Base-by-base conservation (phyloP, 345 rosid species). In the Gossypium ekmanianum region DNA sequence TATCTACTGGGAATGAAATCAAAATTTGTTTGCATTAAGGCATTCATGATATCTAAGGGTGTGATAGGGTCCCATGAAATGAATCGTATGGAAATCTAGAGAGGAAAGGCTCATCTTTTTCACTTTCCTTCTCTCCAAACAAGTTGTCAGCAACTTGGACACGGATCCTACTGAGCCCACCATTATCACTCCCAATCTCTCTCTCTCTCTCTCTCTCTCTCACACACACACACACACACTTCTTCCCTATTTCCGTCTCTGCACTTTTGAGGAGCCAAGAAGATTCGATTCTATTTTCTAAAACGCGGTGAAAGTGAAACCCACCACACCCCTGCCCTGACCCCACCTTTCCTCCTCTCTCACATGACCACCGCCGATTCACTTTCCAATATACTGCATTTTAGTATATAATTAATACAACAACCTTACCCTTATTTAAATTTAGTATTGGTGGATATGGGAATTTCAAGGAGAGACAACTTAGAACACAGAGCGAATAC, bases 261-360 rank as follows among this genome's bases (percentile, higher is more conserved):
- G 56, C 75, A 80, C 71, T n/a, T 75, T 79, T 76, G 77, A 75
- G 73, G 68, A 75, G 79, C 81, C 81, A 79, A 76, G 89, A 88
- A 85, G 89, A 87, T 87, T 88, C 88, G 85, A 85, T 88, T 85
- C 89, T 47, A 81, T 78, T 83, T 80, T 85, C 81, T 85, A 61
- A 77, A 81, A 76, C 77, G 56, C 79, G 48, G 83, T 78, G 82
- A 79, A 79, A 78, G 77, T 76, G 86, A 85, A 78, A 84, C 89
- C 86, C 88, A 79, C 86, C 26, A 43, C n/a, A 45, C 59, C 64
- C 6, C 74, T 20, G 68, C 39, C 75, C 3, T 17, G 56, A 55
- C 59, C 61, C 39, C 63, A 45, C 7, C 74, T 18, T 65, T 18
- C 68, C 3, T 52, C 17, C 44, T 51, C 50, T 61, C 68, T 61